Base-by-base conservation (phyloP, 495 filamentous ascomycete genomes). In the Aspergillus ostianus region DNA sequence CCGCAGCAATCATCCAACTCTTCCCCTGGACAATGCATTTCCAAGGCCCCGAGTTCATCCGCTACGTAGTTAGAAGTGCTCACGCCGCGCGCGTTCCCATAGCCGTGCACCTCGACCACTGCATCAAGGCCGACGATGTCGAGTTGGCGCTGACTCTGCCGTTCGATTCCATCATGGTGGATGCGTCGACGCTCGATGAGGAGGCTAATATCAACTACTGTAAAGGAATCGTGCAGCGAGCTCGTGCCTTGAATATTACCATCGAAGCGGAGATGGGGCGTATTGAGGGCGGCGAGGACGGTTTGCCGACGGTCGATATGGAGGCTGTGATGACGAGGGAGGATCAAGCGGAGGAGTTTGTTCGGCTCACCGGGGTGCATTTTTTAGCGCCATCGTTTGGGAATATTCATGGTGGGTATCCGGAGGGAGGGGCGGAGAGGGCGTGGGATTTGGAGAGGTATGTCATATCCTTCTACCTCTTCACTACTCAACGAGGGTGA, bases 21-120 rank as follows among this genome's bases (percentile, higher is more conserved):
- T 90, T 91, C 74, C 88, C 88, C 53, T 91, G 88, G 88, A 85
- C 87, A 0, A 72, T 85, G 79, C 69, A 80, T 76, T 88, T 87
- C 71, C 83, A 82, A 19, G 73, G 72, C 55, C 72, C 79, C 26
- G 79, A 73, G 66, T 64, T 60, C 30, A 77, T 84, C 48, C 77
- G 80, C 60, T 77, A 81, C 23, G 82, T 80, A 23, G 82, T 81
- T 21, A 70, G 77, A 46, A 81, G 81, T 10, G 77, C 76, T 29
- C 78, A 80, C 64, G 75, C 68, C 19, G 87, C 87, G 57, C 72
- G 66, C 5, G 85, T 87, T 6, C 86, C 86, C 45, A 80, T 88
- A 13, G 82, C 82, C 23, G 70, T 90, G 36, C 86, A 89, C 61
- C 74, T 89, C 41, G 85, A 88, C 71, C 86, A 90, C 69, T 81